Conservation (phyloP, 768 basidiomycete species). For the Porphyrellus cyaneotinctus region DNA sequence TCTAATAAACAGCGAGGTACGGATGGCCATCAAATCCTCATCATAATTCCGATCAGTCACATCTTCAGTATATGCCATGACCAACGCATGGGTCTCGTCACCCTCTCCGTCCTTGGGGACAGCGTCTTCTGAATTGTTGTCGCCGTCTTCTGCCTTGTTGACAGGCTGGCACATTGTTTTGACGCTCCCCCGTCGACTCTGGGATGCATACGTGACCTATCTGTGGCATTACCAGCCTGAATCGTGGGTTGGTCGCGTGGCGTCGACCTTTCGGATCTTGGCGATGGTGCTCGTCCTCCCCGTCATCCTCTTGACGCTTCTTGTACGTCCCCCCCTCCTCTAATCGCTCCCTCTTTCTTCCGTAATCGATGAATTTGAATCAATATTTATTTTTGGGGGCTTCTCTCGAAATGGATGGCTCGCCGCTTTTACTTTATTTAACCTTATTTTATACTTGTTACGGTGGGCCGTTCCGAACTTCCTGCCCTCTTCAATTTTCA, state of each 20-base stretch:
- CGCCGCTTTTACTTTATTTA: constrained; percentile 2
- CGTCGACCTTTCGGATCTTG: constrained; percentile 61
- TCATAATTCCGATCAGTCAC: constrained; percentile 6
- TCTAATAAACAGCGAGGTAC: constrained; percentile 2
- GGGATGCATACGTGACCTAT: constrained; percentile 57
- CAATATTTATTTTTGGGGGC: constrained; percentile 1
- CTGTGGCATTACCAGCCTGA: constrained; percentile 60
- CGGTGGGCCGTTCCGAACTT: constrained; percentile 14
- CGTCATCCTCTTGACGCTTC: constrained; percentile 57
- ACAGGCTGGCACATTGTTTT: constrained; percentile 3
- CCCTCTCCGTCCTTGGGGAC: constrained; percentile 5
- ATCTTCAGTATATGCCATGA: constrained; percentile 8
- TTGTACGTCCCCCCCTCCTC: constrained; percentile 44
- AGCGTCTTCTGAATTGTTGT: constrained; percentile 5
- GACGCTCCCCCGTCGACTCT: constrained; percentile 41
- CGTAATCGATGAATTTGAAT: constrained; percentile 6
- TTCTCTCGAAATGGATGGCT: constrained; percentile 2
- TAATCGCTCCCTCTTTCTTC: not conserved
- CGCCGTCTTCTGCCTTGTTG: constrained; percentile 23
- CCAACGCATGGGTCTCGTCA: constrained; percentile 6
- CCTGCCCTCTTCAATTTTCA: not conserved
- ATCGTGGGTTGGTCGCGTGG: constrained; percentile 66
- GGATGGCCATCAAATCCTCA: not conserved
- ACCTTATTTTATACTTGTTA: constrained; percentile 10
- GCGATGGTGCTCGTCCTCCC: constrained; percentile 48